Evolutionary conservation across 257 asterid species (phyloP).

Genomic region (Salvia miltiorrhiza): DNA sequence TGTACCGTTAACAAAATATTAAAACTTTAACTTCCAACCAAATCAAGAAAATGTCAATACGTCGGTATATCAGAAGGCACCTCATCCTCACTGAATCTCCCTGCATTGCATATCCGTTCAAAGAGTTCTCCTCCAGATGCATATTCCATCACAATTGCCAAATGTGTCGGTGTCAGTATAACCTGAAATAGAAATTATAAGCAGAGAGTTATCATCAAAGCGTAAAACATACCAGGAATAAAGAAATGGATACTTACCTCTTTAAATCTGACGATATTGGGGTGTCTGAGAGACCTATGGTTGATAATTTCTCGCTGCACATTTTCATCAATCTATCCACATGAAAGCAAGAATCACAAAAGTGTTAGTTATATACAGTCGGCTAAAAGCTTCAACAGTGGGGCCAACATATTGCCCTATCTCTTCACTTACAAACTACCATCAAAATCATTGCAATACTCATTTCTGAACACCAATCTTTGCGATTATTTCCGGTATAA

Average conservation of each 20-base stretch:
- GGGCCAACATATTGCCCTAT: not conserved
- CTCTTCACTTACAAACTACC: too few relatives aligned
- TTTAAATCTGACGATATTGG: constrained; percentile 83
- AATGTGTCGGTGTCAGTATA: constrained; percentile 85
- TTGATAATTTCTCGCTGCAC: constrained; percentile 91
- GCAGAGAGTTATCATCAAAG: not conserved
- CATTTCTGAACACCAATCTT: too few relatives aligned
- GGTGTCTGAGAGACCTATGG: constrained; percentile 92
- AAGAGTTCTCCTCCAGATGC: constrained; percentile 99
- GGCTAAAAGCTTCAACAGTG: too few relatives aligned
- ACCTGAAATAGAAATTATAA: constrained; percentile 39
- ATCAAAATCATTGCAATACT: too few relatives aligned
- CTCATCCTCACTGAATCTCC: constrained; percentile 97
- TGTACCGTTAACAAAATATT: constrained; percentile 11
- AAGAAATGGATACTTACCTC: constrained; percentile 42
- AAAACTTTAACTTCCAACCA: not conserved
- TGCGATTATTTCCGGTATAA: not conserved
- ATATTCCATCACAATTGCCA: constrained; percentile 98
- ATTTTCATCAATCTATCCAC: constrained; percentile 79
- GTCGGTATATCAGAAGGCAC: constrained; percentile 28
- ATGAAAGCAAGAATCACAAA: constrained; percentile 3
- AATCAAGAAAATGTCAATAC: not conserved
- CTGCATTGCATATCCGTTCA: constrained; percentile 96
- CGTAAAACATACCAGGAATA: not conserved
- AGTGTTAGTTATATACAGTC: too few relatives aligned